A percentile compares a stretch with the other conserved stretches of the same genome.
Conservation (phyloP, 2,329 filamentous ascomycete species). For the Daldinia sp. region DNA sequence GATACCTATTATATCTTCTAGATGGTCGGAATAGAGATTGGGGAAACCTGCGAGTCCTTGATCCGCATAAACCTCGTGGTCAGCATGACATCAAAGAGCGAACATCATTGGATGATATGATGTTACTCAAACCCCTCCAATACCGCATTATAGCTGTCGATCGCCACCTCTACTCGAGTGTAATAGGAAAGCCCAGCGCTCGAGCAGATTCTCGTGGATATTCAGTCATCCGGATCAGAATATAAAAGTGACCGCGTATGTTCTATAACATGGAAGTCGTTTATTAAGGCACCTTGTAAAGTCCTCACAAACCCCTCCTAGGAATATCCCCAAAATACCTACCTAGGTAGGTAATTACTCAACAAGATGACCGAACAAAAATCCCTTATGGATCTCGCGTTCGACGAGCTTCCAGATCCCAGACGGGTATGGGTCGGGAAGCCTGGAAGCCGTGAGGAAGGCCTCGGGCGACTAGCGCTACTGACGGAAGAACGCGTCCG, state of each 20-base stretch:
- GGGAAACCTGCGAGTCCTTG: neutral
- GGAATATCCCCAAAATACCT: neutral
- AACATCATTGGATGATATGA: neutral
- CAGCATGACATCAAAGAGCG: neutral
- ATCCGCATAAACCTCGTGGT: neutral
- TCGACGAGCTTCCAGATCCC: constrained; percentile 61
- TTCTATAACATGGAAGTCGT: neutral
- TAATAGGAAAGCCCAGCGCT: neutral
- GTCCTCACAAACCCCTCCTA: no score
- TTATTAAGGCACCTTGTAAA: no score
- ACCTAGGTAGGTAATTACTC: neutral
- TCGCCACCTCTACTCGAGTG: neutral
- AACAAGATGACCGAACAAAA: neutral
- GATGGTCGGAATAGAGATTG: neutral
- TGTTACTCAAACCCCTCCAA: neutral
- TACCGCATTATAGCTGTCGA: neutral
- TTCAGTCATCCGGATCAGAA: neutral
- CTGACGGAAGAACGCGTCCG: constrained; percentile 66
- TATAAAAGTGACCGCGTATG: neutral
- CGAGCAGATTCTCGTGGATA: neutral
- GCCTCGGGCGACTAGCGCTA: constrained; percentile 62
- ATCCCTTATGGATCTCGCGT: constrained; percentile 39
- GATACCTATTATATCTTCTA: neutral
- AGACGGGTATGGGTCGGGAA: constrained; percentile 61
- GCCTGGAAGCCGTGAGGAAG: constrained; percentile 63